Evolutionary conservation across 805 yeast genomes (phyloP).

Genomic region (Maudiozyma turicensis): DNA sequence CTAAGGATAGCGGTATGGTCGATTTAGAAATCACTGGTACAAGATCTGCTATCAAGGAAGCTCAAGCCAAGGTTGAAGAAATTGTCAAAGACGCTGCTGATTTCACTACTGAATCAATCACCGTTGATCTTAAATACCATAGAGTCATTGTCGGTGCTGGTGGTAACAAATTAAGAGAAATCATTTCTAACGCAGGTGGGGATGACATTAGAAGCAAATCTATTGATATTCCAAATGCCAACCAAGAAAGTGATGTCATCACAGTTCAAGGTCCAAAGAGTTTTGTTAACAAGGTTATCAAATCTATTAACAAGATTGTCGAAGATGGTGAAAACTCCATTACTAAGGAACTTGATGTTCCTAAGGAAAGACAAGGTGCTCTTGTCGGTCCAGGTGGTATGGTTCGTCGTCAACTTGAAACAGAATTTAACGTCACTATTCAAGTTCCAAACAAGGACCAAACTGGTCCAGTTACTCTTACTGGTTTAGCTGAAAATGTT

Average conservation of each 20-base stretch:
- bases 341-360: conserved; percentile 44
- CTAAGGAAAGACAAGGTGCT: conserved; percentile 64
- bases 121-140: conserved; percentile 66
- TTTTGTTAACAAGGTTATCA: conserved; percentile 59
- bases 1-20: conserved; percentile 40
- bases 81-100: conserved; percentile 61
- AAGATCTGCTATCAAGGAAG: conserved; percentile 61
- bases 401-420: conserved; percentile 61
- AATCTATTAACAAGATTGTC: conserved; percentile 53
- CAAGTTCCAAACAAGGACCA: conserved; percentile 54
- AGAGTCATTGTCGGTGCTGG: conserved; percentile 68
- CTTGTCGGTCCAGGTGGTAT: conserved; percentile 78
- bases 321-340: conserved; percentile 52
- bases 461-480: conserved; percentile 43
- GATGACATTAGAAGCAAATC: conserved; percentile 32
- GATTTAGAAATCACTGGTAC: conserved; percentile 72
- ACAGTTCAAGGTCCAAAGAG: conserved; percentile 64
- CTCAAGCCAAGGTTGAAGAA: conserved; percentile 49
- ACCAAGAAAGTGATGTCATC: conserved; percentile 47
- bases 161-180: conserved; percentile 64
- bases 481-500: conserved; percentile 59
- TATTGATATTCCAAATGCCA: conserved; percentile 54
- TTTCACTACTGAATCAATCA: conserved; percentile 44
- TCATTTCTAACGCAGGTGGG: conserved; percentile 73
- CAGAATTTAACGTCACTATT: conserved; percentile 53